Conservation (phyloP, 805 yeast genomes). For the Candida ulmi region DNA sequence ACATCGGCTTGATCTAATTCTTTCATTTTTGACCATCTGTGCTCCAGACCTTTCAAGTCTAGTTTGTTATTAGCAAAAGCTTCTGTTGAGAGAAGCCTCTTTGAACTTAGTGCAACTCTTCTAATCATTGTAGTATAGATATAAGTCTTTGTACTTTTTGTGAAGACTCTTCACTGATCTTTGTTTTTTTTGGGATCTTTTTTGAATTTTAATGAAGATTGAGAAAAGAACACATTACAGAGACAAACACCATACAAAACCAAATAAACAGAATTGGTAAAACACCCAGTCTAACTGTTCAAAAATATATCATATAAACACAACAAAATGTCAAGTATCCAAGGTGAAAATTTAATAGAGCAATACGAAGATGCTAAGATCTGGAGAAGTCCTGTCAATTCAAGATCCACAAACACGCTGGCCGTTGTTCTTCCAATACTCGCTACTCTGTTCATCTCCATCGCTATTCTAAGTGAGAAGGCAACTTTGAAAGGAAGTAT, state of each 20-base stretch:
- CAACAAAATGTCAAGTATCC: background rate
- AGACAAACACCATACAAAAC: too few species aligned
- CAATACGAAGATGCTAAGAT: constrained; percentile 1
- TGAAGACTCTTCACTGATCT: too few species aligned
- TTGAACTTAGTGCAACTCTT: too few species aligned
- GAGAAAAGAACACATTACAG: too few species aligned
- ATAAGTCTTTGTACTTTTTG: too few species aligned
- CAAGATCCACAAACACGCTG: background rate
- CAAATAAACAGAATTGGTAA: too few species aligned
- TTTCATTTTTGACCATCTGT: constrained; percentile 28
- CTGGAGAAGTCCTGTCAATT: constrained; percentile 1
- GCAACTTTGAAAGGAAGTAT: constrained; percentile 7
- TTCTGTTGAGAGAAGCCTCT: background rate
- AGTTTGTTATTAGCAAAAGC: constrained; percentile 16
- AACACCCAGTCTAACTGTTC: too few species aligned
- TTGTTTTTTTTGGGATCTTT: background rate
- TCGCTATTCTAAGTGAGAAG: constrained; percentile 7
- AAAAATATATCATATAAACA: too few species aligned
- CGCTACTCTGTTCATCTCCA: constrained; percentile 6
- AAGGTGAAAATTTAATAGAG: background rate
- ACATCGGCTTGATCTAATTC: constrained; percentile 29
- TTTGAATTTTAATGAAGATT: background rate
- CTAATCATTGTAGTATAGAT: too few species aligned
- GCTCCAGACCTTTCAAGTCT: constrained; percentile 21
- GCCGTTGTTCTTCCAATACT: background rate